Evolutionary conservation across 129 eudicot species (phyloP).

Genomic region (Arctium lappa): DNA sequence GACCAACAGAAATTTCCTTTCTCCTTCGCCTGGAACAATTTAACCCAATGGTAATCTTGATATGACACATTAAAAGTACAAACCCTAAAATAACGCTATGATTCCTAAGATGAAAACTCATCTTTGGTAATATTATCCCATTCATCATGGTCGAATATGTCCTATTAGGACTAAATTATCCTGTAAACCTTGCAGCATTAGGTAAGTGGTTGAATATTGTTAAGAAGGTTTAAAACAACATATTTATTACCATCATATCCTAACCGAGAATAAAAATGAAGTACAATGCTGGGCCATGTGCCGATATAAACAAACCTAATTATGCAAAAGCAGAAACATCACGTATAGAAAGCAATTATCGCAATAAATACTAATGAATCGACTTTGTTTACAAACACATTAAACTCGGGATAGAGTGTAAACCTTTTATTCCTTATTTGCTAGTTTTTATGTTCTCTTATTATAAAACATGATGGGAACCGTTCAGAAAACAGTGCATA

Average conservation of each 20-base stretch:
- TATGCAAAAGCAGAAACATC: not conserved
- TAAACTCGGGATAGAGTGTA: not conserved
- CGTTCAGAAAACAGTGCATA: not conserved
- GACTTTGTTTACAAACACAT: not conserved
- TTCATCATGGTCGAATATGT: not conserved
- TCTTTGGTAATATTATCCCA: not conserved
- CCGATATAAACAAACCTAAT: not conserved
- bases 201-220: not conserved
- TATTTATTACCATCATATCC: not conserved
- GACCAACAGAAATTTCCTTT: not conserved
- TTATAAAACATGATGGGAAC: not conserved
- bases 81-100: not conserved
- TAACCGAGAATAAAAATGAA: not conserved
- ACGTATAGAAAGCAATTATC: not conserved
- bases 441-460: not conserved
- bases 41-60: not conserved
- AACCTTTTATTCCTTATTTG: not conserved
- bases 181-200: not conserved
- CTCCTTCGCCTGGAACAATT: not conserved
- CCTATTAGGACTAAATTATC: not conserved
- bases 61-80: not conserved
- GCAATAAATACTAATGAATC: not conserved
- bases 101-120: not conserved
- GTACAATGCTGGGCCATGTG: not conserved
- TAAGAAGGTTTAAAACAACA: not conserved